Conservation (phyloP, 163 green algal species). For the Scenedesmus sp. region DNA sequence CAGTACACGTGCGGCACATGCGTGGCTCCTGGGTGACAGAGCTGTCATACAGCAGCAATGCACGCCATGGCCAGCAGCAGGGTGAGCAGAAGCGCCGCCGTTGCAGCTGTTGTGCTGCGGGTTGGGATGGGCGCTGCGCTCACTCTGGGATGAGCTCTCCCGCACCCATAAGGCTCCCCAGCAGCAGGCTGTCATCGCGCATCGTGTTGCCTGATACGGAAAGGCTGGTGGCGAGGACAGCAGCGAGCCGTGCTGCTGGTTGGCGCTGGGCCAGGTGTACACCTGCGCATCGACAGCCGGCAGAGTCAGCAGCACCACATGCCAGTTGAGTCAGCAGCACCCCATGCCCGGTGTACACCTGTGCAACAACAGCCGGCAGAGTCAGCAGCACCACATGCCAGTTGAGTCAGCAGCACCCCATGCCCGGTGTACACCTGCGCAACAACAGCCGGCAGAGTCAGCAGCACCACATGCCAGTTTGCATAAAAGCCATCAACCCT, state of each 20-base stretch:
- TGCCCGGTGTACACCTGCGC: no score
- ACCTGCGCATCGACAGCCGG: neutral
- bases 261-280: neutral
- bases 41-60: no score
- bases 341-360: no score
- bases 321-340: no score
- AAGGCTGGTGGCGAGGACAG: constrained; percentile 6
- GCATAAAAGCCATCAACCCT: no score
- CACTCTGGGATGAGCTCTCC: constrained; percentile 28
- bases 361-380: no score
- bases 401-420: no score
- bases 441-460: no score
- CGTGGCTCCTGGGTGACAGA: no score
- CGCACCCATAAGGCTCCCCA: neutral
- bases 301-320: neutral
- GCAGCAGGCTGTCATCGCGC: neutral
- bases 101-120: neutral
- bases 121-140: neutral
- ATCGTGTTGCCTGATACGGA: constrained; percentile 20
- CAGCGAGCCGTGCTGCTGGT: neutral
- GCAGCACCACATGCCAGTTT: neutral
- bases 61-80: no score
- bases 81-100: neutral
- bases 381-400: no score
- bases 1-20: no score